A percentile compares a stretch with the other conserved stretches of the same genome.
Evolutionary conservation across 2,329 filamentous ascomycete genomes (phyloP).

Genomic region (Amesomyces nigricolor): DNA sequence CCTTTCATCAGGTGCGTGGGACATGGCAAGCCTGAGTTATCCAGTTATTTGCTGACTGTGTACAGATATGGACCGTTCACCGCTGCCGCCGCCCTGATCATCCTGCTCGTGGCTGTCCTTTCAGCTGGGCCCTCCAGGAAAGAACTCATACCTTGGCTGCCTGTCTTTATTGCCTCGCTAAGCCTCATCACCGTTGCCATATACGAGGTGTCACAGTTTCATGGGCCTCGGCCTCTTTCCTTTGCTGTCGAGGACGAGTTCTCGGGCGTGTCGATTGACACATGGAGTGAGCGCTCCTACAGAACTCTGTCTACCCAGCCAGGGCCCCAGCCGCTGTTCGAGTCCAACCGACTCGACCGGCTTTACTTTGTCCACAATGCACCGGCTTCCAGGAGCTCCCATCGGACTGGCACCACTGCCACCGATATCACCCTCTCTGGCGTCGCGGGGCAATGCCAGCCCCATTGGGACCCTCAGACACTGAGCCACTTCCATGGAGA

Average conservation of each 20-base stretch:
- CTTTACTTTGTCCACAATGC: conserved; percentile 15
- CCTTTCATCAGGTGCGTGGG: conserved; percentile 20
- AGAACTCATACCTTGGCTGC: conserved; percentile 25
- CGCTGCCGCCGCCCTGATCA: conserved; percentile 14
- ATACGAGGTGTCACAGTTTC: conserved; percentile 7
- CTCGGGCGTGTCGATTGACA: conserved; percentile 14
- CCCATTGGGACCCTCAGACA: conserved; percentile 19
- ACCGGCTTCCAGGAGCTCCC: conserved; percentile 15
- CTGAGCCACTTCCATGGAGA: conserved; percentile 4
- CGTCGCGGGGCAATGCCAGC: conserved; percentile 4
- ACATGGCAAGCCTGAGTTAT: not conserved
- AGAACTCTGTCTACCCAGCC: not conserved
- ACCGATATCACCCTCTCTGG: conserved; percentile 21
- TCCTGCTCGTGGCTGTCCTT: conserved; percentile 20
- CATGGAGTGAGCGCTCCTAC: conserved; percentile 7
- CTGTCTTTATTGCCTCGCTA: conserved; percentile 18
- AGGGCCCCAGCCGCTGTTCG: not conserved
- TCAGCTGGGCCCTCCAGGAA: conserved; percentile 12
- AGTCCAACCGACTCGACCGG: conserved; percentile 12
- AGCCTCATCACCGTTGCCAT: conserved; percentile 20
- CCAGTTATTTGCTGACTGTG: conserved; percentile 6
- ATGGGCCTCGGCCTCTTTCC: not conserved
- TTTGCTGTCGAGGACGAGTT: conserved; percentile 1
- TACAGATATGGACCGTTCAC: conserved; percentile 21
- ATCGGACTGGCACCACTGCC: conserved; percentile 2